Evolutionary conservation across 2,329 filamentous ascomycete genomes (phyloP), one percentile per base, ranked within the genome.

Genomic region (Sclerotinia minor): DNA sequence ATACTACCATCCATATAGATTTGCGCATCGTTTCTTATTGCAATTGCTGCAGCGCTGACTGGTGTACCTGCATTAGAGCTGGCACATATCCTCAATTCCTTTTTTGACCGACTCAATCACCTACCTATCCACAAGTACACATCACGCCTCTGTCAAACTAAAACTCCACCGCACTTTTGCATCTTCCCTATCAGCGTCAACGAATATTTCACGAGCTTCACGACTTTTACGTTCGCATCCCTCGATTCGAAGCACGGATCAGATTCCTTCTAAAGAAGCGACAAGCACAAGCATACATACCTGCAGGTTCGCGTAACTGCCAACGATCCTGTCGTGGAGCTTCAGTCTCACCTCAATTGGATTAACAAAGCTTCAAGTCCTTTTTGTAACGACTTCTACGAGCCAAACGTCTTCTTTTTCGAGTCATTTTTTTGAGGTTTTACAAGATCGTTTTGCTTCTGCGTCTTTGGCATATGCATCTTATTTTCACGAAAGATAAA

Each of bases 351-450:
- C 75, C 72, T 72, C 75, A 75, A 76, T 77, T 76, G 76, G 71
- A 74, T 73, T 75, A 69, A 73, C 72, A 60, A 68, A 66, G 54
- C 44, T 74, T 74, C 69, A 72, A 72, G 70, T 71, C 73, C 72
- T 71, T 64, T 64, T 73, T 73, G 76, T 80, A 76, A 81, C 78
- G 79, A 80, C 76, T 77, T 78, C 78, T 76, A 81, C 78, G 79
- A 80, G 74, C 75, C 76, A 77, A 76, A 80, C 78, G 79, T 78
- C 75, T 72, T 73, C 67, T 73, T 70, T 75, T 71, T 71, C 70
- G 69, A 75, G 69, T 72, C 70, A 41, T 71, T 69, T 73, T 61
- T 71, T 68, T 72, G 69, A 69, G 69, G 67, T 71, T 75, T 73
- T 72, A 75, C 72, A 71, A 74, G 70, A 68, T 72, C 71, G 64